phyloP scores from a whole-genome alignment of 805 yeast genomes.

The Spencermartinsiella europaea region DNA sequence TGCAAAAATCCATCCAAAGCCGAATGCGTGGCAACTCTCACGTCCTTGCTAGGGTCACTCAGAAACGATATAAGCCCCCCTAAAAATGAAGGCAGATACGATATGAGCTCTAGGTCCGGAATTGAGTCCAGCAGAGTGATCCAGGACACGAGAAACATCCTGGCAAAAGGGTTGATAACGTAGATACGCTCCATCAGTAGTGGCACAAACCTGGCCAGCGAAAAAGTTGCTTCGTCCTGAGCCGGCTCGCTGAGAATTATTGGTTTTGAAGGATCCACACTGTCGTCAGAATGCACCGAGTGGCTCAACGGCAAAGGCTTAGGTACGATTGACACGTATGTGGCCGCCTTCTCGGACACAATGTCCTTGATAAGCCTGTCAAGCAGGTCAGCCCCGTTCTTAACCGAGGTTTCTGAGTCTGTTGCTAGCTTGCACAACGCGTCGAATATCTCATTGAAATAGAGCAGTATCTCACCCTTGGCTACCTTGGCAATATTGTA shows the following conservation, averaged over 20 bases:
- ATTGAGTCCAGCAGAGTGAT: conserved; percentile 84
- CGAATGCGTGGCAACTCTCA: conserved; percentile 76
- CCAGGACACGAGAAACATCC: conserved; percentile 93
- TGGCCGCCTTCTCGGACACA: conserved; percentile 89
- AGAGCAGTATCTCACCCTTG: conserved; percentile 84
- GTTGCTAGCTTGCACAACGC: conserved; percentile 85
- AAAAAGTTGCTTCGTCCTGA: conserved; percentile 64
- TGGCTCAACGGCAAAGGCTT: conserved; percentile 39
- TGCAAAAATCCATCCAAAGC: conserved; percentile 68
- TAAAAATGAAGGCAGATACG: conserved; percentile 83
- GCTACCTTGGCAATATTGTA: conserved; percentile 96
- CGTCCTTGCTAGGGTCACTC: conserved; percentile 80
- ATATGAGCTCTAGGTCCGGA: conserved; percentile 82
- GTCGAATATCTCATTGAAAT: conserved; percentile 93
- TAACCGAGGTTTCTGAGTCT: conserved; percentile 84
- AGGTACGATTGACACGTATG: conserved; percentile 48
- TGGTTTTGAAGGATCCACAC: conserved; percentile 26
- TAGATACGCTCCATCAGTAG: conserved; percentile 86
- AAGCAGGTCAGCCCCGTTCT: conserved; percentile 90
- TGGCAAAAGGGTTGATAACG: conserved; percentile 86
- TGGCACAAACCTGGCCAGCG: conserved; percentile 83
- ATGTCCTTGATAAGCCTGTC: conserved; percentile 90
- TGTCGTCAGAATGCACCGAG: conserved; percentile 37
- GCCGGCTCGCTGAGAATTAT: conserved; percentile 27
- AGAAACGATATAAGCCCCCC: conserved; percentile 78